Evolutionary conservation across 805 yeast species (phyloP), one percentile per base, ranked within the genome.

Genomic region (Metschnikowia gruessii): DNA sequence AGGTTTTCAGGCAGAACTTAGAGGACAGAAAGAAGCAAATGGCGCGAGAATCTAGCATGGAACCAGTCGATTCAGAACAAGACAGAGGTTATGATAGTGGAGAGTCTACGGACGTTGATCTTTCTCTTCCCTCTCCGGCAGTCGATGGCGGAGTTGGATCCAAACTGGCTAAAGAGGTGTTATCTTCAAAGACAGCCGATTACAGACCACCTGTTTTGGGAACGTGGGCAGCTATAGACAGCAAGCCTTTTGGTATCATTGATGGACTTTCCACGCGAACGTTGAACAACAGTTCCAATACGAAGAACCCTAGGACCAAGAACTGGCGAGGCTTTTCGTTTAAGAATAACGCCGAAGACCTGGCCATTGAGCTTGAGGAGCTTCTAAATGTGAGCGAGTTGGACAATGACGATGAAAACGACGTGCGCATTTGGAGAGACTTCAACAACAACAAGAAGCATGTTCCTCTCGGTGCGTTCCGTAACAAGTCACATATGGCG

Each of bases 31-130:
- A 46, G 29, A 39, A 40, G 42, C 51, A 52, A 22, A 31, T 44
- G 45, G 47, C 42, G 18, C 50, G 50, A 2, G 57, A 52, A 24
- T 38, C 50, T 6, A 36, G 46, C 32, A 39, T 48, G 54, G 53
- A 51, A 13, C 43, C 49, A 1, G 61, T 50, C 22, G 62, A 64
- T 29, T 54, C 56, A n/a, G 75, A 70, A 26, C 64, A 61, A 17
- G 75, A 72, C 32, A 65, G 59, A 17, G 69, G 58, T 6, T 68
- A 69, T 52, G 79, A 78, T 46, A 84, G 86, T 54, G 96, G 94
- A 36, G 97, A 91, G 57, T 87, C 95, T 13, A 94, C 99, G 0
- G 99, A 92, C 64, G 97, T 89, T 52, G 98, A 92, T 60, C 77
- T 80, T n/a, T 76, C 83, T 15, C 66, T 92, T 37, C 97, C 97